Base-by-base conservation (phyloP, 148 eudicot species). In the Dysphania ambrosioides region DNA sequence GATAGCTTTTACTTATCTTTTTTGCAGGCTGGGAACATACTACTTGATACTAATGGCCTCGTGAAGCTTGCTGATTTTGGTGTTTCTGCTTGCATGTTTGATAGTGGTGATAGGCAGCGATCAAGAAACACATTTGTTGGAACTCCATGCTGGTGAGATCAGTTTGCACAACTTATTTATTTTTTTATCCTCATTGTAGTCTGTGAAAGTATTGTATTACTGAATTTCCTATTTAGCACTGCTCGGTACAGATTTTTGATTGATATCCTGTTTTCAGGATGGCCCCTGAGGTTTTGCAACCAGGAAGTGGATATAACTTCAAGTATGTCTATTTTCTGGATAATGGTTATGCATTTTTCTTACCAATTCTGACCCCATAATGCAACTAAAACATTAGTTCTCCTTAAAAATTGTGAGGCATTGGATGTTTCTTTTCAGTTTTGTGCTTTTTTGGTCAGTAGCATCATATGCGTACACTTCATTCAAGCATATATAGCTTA, bases 251-350 rank as follows among this genome's bases (percentile, higher is more conserved):
- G 73, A 70, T 27, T 40, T 72, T 74, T 64, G 21, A 9, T 65
- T 18, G 31, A 6, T 72, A 15, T 66, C 56, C 4, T 79, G 40
- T 72, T 71, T 78, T 35, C 79, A 95, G 99, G 99, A 95, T 95
- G 99, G 99, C 99, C 31, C 99, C 99, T 55, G 99, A 95, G 87
- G 99, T 95, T 57, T 82, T 95, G 90, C 97, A 95, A 84, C 97
- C 96, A 49, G 92, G 85, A 71, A 89, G 86, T 71, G 99, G 99
- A 77, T 95, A 95, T 83, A 89, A 95, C 81, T 92, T 95, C 83
- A 95, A 95, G 99, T 95, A 81, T 51, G 98, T 87, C 55, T 47
- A n/a, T 18, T 42, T 31, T 44, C 62, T 41, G 21, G 31, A 68
- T 26, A 19, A 9, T 51, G 9, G 44, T 6, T 68, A 26, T n/a